Base-by-base conservation (phyloP, 75 land plant species). In the Pinus taeda region DNA sequence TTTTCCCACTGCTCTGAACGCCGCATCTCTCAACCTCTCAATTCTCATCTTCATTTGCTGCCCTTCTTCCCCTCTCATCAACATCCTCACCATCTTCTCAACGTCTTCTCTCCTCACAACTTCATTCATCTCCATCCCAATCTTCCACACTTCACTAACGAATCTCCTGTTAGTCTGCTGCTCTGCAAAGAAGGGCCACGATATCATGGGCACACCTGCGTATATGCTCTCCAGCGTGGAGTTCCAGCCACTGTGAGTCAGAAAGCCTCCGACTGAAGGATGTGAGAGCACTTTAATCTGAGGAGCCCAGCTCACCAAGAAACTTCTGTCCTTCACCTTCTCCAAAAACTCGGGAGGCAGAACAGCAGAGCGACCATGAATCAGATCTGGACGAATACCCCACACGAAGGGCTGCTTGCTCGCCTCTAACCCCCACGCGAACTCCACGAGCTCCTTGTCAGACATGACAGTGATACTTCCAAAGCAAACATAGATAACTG, bases 221-320 rank as follows among this genome's bases (percentile, higher is more conserved):
- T 67, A 59, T 3, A 88, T 58, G 30, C 79, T 84, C 83, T 93
- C 96, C 65, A 93, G 8, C 2, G 71, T 78, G 33, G 93, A 93
- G 83, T 95, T 95, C 95, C 93, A 92, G 7, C 98, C 98, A 76
- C 93, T 88, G 74, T 93, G 95, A 0, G 89, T 88, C 42, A 93
- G 79, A 74, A 93, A 90, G 3, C 80, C 88, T 21, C 89, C 90
- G 17, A 84, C 67, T 8, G 95, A 71, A 14, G 75, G 73, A 73
- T 95, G 93, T 12, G 79, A 73, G 1, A 95, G 90, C 6, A 95
- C 88, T 71, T 77, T 20, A 4, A 83, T 70, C 60, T 95, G 98
- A 0, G 95, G 93, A 17, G 90, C 95, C 96, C 96, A 93, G 18
- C 73, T 71, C 2, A 90, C 74, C 57, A 92, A 11, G 21, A 89